Conservation (phyloP, 345 rosid species). For the Populus ilicifolia region DNA sequence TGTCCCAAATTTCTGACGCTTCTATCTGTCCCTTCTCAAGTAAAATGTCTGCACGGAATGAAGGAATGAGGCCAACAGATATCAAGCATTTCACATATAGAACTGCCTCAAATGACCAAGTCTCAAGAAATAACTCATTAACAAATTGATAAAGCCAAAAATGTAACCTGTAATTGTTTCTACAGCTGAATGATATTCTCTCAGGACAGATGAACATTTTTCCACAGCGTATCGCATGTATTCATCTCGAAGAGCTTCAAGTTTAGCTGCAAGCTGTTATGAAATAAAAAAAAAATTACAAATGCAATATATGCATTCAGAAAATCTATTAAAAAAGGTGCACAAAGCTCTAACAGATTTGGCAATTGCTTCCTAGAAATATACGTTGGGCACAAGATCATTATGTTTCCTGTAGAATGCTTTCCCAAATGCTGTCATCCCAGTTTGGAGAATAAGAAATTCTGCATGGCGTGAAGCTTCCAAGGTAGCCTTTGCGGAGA, state of each 20-base stretch:
- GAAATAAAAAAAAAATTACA: not conserved
- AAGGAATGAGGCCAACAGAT: constrained; percentile 5
- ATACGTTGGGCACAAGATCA: constrained; percentile 86
- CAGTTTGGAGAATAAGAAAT: constrained; percentile 80
- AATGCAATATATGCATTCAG: not conserved
- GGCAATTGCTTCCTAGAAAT: constrained; percentile 5
- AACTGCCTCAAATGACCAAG: not conserved
- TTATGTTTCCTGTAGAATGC: constrained; percentile 75
- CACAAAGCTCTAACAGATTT: constrained; percentile 1
- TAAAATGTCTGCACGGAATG: constrained; percentile 54
- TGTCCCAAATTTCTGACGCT: constrained; percentile 81
- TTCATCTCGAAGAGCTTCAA: constrained; percentile 90
- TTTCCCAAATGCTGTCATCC: constrained; percentile 97
- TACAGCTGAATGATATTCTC: constrained; percentile 81
- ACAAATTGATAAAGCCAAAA: not conserved
- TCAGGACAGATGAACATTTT: constrained; percentile 71
- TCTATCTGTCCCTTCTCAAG: constrained; percentile 73
- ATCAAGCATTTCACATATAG: not conserved
- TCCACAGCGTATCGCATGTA: constrained; percentile 78
- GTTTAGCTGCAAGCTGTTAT: constrained; percentile 78
- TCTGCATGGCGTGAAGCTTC: constrained; percentile 91
- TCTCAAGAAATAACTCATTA: not conserved
- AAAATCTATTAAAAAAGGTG: not conserved
- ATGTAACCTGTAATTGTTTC: constrained; percentile 80
- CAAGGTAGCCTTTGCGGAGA: constrained; percentile 79